These are phyloP conservation scores for Saprolegnia diclina DNA, from an alignment of 352 stramenopile species.

Conservation along the genomic window DNA sequence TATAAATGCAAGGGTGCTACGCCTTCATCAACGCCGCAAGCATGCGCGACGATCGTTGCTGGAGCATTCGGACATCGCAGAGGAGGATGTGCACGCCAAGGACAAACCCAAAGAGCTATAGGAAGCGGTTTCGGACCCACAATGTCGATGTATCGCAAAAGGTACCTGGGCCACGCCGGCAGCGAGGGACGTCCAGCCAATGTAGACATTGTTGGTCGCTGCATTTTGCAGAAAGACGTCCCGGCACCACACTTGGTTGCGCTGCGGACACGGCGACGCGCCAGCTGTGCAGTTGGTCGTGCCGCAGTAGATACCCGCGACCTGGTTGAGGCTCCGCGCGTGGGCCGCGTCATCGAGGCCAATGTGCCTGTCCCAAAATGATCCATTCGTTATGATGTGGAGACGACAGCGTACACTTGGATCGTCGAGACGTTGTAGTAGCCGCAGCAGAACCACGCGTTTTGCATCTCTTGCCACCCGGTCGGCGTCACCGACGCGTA, in stretches of 20 bases:
- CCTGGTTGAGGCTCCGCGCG: neutral
- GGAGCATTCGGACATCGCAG: conserved; percentile 23
- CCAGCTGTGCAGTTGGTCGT: conserved; percentile 14
- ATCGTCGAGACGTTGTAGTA: conserved; percentile 20
- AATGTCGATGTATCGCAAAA: neutral
- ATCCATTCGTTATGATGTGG: no score
- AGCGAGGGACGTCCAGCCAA: conserved; percentile 14
- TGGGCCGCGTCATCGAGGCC: conserved; percentile 5
- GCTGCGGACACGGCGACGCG: conserved; percentile 5
- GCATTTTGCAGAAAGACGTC: conserved; percentile 26
- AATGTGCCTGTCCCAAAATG: no score
- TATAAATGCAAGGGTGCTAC: neutral
- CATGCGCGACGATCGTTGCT: neutral
- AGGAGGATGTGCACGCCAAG: conserved; percentile 20
- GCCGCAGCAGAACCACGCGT: conserved; percentile 27
- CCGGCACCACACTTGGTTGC: conserved; percentile 7
- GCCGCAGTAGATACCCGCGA: conserved; percentile 18
- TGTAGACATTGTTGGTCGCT: conserved; percentile 20
- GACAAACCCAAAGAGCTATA: conserved; percentile 17
- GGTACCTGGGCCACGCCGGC: conserved; percentile 11
- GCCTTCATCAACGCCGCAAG: neutral
- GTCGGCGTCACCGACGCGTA: neutral
- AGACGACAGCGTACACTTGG: conserved; percentile 7
- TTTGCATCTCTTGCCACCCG: conserved; percentile 23
- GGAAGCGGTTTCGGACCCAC: neutral